Evolutionary conservation across 768 basidiomycete genomes (phyloP).

Genomic region (Psilocybe subaeruginosa): DNA sequence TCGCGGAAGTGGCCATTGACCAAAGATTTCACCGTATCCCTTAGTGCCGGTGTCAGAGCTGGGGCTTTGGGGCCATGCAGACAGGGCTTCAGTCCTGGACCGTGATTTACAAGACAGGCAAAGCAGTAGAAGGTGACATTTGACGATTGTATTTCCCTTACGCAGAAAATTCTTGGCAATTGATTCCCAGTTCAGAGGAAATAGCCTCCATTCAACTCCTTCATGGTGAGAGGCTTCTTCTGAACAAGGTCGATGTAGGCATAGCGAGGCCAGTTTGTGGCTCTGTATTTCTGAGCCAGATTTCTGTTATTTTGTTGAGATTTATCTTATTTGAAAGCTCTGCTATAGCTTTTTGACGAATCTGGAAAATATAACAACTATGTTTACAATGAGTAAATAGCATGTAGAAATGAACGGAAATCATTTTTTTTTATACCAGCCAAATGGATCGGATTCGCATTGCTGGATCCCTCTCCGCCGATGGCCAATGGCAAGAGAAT

Average conservation of each 20-base stretch:
- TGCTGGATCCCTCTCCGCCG: not conserved
- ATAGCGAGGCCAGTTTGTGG: not conserved
- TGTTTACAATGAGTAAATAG: not conserved
- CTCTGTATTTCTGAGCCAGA: not conserved
- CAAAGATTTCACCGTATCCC: too few relatives aligned
- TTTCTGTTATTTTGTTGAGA: too few relatives aligned
- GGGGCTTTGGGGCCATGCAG: too few relatives aligned
- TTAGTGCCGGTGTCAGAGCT: too few relatives aligned
- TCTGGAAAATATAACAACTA: too few relatives aligned
- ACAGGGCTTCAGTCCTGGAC: too few relatives aligned
- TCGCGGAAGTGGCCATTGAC: too few relatives aligned
- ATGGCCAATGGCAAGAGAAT: not conserved
- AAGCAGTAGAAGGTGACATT: too few relatives aligned
- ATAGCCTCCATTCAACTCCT: not conserved
- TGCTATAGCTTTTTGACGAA: too few relatives aligned
- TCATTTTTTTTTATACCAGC: not conserved
- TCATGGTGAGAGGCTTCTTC: not conserved
- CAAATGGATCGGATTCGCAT: not conserved
- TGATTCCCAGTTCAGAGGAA: not conserved
- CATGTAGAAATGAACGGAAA: not conserved
- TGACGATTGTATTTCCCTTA: not conserved
- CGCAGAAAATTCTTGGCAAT: not conserved
- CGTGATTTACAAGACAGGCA: too few relatives aligned
- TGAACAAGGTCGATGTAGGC: not conserved
- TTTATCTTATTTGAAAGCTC: too few relatives aligned